These are phyloP conservation scores for Neofusicoccum cordaticola DNA, from an alignment of 2,329 filamentous ascomycete genomes.

Conservation along the genomic window DNA sequence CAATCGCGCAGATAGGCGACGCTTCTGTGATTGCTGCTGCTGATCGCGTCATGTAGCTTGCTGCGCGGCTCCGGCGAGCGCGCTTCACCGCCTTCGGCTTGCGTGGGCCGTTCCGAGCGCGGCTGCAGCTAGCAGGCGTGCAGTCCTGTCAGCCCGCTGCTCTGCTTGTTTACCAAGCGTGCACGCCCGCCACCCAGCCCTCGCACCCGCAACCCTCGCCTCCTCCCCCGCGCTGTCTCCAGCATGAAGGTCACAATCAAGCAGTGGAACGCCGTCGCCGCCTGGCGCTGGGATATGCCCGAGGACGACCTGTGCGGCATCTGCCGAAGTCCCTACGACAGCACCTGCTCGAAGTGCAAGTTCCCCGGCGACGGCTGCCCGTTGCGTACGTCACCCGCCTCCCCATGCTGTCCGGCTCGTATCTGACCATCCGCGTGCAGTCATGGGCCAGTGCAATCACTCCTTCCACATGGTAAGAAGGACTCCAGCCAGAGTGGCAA, in stretches of 20 bases:
- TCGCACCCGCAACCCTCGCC: slow-evolving; percentile 22
- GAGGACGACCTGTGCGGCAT: slow-evolving; percentile 98
- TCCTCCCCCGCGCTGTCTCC: neutral
- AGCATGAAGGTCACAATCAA: slow-evolving; percentile 95
- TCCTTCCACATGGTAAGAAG: slow-evolving; percentile 86
- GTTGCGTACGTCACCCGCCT: slow-evolving; percentile 61
- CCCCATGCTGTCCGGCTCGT: neutral
- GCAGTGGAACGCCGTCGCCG: slow-evolving; percentile 89
- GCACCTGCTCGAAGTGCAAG: slow-evolving; percentile 96
- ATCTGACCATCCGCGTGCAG: slow-evolving; percentile 47
- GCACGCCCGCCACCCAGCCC: slow-evolving; percentile 22
- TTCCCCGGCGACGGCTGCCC: slow-evolving; percentile 96
- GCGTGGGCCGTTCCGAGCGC: neutral
- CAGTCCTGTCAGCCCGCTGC: neutral
- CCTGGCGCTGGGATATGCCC: slow-evolving; percentile 96
- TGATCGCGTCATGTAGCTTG: slow-evolving; percentile 12
- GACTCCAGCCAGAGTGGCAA: neutral
- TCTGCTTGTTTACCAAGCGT: slow-evolving; percentile 18
- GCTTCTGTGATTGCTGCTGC: slow-evolving; percentile 6
- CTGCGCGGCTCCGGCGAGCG: neutral
- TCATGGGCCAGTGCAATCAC: slow-evolving; percentile 94
- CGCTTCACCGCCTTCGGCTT: slow-evolving; percentile 16
- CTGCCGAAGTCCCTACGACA: slow-evolving; percentile 96
- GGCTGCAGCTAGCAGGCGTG: neutral
- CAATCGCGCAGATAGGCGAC: neutral